Conservation (phyloP, 2,329 filamentous ascomycete genomes). For the Lecanosticta acicola region DNA sequence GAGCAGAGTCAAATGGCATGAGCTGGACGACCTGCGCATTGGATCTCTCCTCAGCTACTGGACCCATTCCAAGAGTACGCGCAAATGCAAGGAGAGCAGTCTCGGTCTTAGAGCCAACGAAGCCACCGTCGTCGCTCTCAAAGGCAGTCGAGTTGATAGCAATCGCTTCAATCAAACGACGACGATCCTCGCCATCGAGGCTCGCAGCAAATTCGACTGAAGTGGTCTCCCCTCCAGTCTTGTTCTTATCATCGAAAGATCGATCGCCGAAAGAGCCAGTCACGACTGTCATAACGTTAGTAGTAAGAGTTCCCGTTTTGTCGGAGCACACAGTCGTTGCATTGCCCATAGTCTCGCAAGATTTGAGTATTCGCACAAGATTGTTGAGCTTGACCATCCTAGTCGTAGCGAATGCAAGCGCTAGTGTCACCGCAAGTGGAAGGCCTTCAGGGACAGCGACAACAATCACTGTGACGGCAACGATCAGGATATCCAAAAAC, state of each 20-base stretch:
- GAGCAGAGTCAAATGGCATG: constrained; percentile 56
- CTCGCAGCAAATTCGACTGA: constrained; percentile 50
- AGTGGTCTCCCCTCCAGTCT: constrained; percentile 44
- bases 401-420: constrained; percentile 61
- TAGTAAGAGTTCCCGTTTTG: constrained; percentile 69
- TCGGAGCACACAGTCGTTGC: constrained; percentile 73
- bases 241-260: constrained; percentile 31
- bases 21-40: constrained; percentile 55
- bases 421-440: constrained; percentile 62
- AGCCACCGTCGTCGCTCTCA: constrained; percentile 60
- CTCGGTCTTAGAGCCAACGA: constrained; percentile 73
- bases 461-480: constrained; percentile 61
- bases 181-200: constrained; percentile 49
- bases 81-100: constrained; percentile 68
- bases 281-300: constrained; percentile 71
- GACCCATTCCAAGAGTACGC: constrained; percentile 58
- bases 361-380: constrained; percentile 59
- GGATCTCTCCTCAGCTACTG: constrained; percentile 55
- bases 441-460: constrained; percentile 63
- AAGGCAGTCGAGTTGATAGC: constrained; percentile 65
- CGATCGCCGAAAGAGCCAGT: constrained; percentile 60
- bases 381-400: constrained; percentile 65
- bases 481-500: constrained; percentile 59
- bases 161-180: constrained; percentile 57
- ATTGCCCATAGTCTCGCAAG: constrained; percentile 68